Evolutionary conservation across 1,284 basidiomycete species (phyloP).

Genomic region (Trichosporon faecale): DNA sequence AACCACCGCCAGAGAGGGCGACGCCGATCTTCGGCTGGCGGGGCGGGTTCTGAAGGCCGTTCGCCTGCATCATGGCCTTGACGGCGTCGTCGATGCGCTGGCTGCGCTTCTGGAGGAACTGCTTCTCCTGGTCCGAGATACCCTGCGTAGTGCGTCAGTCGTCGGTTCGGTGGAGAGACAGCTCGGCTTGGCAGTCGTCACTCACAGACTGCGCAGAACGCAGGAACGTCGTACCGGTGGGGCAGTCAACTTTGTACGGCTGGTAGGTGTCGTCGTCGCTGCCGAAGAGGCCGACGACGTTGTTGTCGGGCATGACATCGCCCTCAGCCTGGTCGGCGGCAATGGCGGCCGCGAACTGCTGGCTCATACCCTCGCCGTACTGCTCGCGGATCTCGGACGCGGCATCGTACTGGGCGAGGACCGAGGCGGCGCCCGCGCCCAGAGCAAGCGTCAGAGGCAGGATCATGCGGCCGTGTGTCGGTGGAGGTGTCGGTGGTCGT

Average conservation of each 20-base stretch:
- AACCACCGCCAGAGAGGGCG: slow-evolving; percentile 54
- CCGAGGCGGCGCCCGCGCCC: slow-evolving; percentile 1
- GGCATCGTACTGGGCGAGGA: slow-evolving; percentile 2
- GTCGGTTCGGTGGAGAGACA: not conserved
- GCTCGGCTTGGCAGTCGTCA: slow-evolving; percentile 3
- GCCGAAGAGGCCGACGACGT: slow-evolving; percentile 12
- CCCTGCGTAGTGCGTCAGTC: slow-evolving; percentile 21
- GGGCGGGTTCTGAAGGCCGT: slow-evolving; percentile 37
- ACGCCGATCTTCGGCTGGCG: slow-evolving; percentile 51
- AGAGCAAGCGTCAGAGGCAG: slow-evolving; percentile 6
- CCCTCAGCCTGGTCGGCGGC: not conserved
- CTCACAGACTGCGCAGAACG: slow-evolving; percentile 41
- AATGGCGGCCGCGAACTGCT: slow-evolving; percentile 9
- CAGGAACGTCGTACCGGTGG: slow-evolving; percentile 39
- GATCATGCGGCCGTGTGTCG: not conserved
- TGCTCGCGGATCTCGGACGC: not conserved
- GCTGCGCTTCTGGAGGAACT: slow-evolving; percentile 35
- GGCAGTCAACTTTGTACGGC: slow-evolving; percentile 47
- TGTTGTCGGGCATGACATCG: not conserved
- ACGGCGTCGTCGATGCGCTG: slow-evolving; percentile 32
- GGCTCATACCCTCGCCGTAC: not conserved
- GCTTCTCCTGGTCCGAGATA: slow-evolving; percentile 36
- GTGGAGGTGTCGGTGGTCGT: not conserved
- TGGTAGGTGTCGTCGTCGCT: slow-evolving; percentile 32
- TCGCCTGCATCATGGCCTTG: slow-evolving; percentile 31